These are phyloP conservation scores for Aspergillus aculeatinus DNA, from an alignment of 2,329 filamentous ascomycete species.

Conservation along the genomic window DNA sequence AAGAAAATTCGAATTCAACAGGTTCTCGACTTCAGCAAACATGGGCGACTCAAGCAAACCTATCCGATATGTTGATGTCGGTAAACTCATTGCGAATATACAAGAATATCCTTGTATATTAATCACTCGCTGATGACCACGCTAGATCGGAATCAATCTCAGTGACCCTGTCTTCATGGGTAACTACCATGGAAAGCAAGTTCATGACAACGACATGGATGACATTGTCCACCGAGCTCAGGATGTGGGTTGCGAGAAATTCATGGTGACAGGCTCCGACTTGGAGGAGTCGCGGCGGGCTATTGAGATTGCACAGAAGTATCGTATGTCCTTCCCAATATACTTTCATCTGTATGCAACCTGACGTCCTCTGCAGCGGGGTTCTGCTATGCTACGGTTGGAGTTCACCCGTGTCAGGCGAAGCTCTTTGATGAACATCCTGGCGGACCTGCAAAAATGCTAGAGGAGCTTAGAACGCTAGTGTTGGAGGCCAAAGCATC, in stretches of 20 bases:
- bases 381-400: conserved; percentile 83
- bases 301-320: conserved; percentile 68
- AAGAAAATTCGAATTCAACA: not conserved
- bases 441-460: conserved; percentile 45
- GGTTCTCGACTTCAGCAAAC: conserved; percentile 13
- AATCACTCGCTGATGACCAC: conserved; percentile 17
- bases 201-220: conserved; percentile 45
- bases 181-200: conserved; percentile 74
- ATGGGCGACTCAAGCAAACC: conserved; percentile 37
- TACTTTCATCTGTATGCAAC: conserved; percentile 13
- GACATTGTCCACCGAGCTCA: conserved; percentile 76
- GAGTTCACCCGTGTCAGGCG: conserved; percentile 89
- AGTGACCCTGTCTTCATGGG: conserved; percentile 89
- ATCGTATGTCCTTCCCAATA: conserved; percentile 57
- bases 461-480: conserved; percentile 63
- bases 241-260: conserved; percentile 77
- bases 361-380: conserved; percentile 56
- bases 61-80: conserved; percentile 50
- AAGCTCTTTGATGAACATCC: conserved; percentile 68
- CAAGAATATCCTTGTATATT: not conserved
- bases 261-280: conserved; percentile 92
- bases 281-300: conserved; percentile 74
- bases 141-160: conserved; percentile 86
- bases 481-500: conserved; percentile 58
- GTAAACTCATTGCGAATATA: conserved; percentile 19